phyloP scores from a whole-genome alignment of 257 asterid genomes.

The Solanum ahanhuiri region DNA sequence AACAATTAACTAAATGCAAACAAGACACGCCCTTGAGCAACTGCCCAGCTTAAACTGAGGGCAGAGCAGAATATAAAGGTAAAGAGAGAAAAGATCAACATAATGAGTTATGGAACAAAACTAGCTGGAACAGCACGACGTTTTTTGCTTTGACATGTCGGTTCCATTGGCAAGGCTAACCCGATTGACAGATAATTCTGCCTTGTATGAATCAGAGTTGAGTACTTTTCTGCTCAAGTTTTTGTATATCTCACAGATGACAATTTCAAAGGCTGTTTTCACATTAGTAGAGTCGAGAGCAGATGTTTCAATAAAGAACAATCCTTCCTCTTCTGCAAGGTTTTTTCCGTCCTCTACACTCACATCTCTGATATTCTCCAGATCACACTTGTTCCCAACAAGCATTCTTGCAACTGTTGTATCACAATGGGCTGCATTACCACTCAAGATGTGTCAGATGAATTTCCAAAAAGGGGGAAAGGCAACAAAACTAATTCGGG shows the following conservation, averaged over 20 bases:
- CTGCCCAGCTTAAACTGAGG: background rate
- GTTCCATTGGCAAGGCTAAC: conserved; percentile 34
- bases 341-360: conserved; percentile 53
- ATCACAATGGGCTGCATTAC: conserved; percentile 56
- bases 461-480: background rate
- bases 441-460: background rate
- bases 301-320: conserved; percentile 64
- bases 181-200: conserved; percentile 48
- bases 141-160: conserved; percentile 48
- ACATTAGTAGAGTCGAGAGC: conserved; percentile 66
- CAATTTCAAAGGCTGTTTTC: conserved; percentile 49
- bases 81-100: background rate
- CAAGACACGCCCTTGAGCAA: background rate
- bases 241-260: conserved; percentile 53
- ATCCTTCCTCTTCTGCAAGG: conserved; percentile 55
- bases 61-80: background rate
- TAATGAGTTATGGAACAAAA: background rate
- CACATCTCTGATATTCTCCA: conserved; percentile 58
- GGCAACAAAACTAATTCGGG: background rate
- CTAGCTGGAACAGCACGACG: conserved; percentile 52
- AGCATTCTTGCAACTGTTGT: conserved; percentile 55
- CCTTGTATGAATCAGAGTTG: conserved; percentile 56
- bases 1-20: background rate
- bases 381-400: conserved; percentile 64
- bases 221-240: conserved; percentile 51